These are phyloP conservation scores for Dioscorea dumetorum DNA, from an alignment of 106 monocot species.

Conservation along the genomic window DNA sequence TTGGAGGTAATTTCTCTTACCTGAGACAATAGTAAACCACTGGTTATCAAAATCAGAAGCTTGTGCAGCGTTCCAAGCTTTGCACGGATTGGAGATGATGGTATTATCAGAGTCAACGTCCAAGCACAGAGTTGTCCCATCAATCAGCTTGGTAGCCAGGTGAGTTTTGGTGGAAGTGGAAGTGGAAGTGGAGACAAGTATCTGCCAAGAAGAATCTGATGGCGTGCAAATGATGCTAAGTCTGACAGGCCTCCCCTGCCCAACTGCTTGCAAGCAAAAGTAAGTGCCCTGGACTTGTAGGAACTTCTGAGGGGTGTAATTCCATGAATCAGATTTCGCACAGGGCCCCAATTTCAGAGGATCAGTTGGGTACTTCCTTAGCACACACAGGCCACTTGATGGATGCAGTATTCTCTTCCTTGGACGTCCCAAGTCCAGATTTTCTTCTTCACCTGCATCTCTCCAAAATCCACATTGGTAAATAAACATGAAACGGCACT, in stretches of 20 bases:
- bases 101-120: conserved; percentile 10
- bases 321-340: conserved; percentile 14
- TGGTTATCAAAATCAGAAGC: conserved; percentile 6
- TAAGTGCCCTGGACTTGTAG: conserved; percentile 18
- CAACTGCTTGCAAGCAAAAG: conserved; percentile 20
- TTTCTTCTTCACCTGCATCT: conserved; percentile 9
- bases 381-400: conserved; percentile 19
- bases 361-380: background rate
- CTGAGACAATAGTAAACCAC: conserved; percentile 10
- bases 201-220: conserved; percentile 17
- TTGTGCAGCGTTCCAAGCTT: background rate
- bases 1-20: no score
- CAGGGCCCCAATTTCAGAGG: conserved; percentile 25
- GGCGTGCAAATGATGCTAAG: conserved; percentile 18
- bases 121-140: conserved; percentile 20
- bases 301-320: conserved; percentile 22
- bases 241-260: conserved; percentile 8
- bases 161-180: conserved; percentile 4
- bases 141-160: conserved; percentile 8
- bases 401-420: conserved; percentile 25
- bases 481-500: no score
- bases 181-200: background rate
- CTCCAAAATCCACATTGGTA: no score
- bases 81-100: conserved; percentile 19
- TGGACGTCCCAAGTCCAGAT: background rate